Percentiles rank a stretch among this genome's conserved stretches.
These are phyloP conservation scores for Ogataea angusta DNA, from an alignment of 805 yeast species.

Conservation along the genomic window DNA sequence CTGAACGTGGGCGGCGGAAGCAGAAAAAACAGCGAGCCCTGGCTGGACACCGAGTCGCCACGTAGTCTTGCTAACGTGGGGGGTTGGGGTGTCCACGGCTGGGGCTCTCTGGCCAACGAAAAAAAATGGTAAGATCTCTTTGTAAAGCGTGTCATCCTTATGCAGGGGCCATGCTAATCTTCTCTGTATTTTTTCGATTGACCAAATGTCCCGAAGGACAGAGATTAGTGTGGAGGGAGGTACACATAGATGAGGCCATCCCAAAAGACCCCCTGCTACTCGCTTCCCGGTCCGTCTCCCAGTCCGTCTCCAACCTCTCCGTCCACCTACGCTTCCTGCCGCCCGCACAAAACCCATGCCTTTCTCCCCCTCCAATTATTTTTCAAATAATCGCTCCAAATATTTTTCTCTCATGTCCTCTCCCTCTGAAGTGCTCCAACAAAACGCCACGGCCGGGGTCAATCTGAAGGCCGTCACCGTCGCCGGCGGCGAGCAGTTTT, in stretches of 20 bases:
- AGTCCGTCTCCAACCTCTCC: background rate
- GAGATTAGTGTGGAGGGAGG: background rate
- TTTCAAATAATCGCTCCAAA: background rate
- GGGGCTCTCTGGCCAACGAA: slow-evolving; percentile 22
- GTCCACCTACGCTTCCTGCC: background rate
- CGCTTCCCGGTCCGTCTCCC: background rate
- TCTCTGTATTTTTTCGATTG: slow-evolving; percentile 99
- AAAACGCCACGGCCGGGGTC: slow-evolving; percentile 24
- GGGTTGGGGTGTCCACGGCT: background rate
- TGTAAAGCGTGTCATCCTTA: slow-evolving; percentile 99
- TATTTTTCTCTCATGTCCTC: slow-evolving; percentile 6
- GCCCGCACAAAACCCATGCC: background rate
- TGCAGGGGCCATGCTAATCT: slow-evolving; percentile 99
- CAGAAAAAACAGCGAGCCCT: too few species aligned
- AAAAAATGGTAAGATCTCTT: slow-evolving; percentile 96
- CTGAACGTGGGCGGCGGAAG: slow-evolving; percentile 8
- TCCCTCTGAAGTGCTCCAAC: slow-evolving; percentile 16
- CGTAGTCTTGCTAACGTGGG: background rate
- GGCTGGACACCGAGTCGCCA: background rate
- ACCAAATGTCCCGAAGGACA: slow-evolving; percentile 88
- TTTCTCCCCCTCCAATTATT: slow-evolving; percentile 1
- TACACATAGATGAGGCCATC: too few species aligned
- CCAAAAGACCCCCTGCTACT: background rate
- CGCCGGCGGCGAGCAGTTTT: slow-evolving; percentile 31
- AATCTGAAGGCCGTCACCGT: slow-evolving; percentile 31